A percentile compares a stretch with the other conserved stretches of the same genome.
These are phyloP conservation scores for Crithidia expoeki DNA, from an alignment of 208 protist genomes.

Conservation along the genomic window DNA sequence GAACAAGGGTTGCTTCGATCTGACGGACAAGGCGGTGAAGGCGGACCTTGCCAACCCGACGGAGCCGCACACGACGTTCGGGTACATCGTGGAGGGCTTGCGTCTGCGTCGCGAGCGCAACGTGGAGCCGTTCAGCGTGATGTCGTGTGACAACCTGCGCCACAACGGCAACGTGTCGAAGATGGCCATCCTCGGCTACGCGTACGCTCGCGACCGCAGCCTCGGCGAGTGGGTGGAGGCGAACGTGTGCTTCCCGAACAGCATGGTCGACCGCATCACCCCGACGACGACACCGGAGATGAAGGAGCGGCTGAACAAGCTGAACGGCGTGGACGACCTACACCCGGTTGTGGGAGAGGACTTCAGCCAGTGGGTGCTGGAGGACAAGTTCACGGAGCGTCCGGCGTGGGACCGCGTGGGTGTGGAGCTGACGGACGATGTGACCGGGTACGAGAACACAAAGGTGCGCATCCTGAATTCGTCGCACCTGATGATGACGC, in stretches of 20 bases:
- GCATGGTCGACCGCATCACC: slow-evolving; percentile 53
- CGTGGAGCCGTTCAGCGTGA: slow-evolving; percentile 41
- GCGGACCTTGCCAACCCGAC: slow-evolving; percentile 33
- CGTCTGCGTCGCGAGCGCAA: slow-evolving; percentile 28
- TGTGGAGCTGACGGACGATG: slow-evolving; percentile 35
- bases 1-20: slow-evolving; percentile 38
- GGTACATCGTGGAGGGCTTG: slow-evolving; percentile 45
- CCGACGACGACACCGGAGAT: slow-evolving; percentile 35
- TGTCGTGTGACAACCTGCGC: slow-evolving; percentile 55
- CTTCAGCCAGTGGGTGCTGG: slow-evolving; percentile 54
- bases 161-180: slow-evolving; percentile 49
- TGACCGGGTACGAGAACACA: slow-evolving; percentile 42
- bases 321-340: slow-evolving; percentile 26
- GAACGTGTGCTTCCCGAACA: slow-evolving; percentile 43
- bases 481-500: slow-evolving; percentile 45
- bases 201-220: slow-evolving; percentile 18
- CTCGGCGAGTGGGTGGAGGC: slow-evolving; percentile 29
- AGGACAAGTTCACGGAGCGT: slow-evolving; percentile 41
- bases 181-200: slow-evolving; percentile 42
- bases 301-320: slow-evolving; percentile 28
- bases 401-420: slow-evolving; percentile 44
- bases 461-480: slow-evolving; percentile 51
- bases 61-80: slow-evolving; percentile 39
- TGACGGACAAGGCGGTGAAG: slow-evolving; percentile 31
- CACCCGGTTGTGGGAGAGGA: slow-evolving; percentile 46